These are phyloP conservation scores for Sarocladiaceae sp. DNA, from an alignment of 2,329 filamentous ascomycete genomes.

Conservation along the genomic window DNA sequence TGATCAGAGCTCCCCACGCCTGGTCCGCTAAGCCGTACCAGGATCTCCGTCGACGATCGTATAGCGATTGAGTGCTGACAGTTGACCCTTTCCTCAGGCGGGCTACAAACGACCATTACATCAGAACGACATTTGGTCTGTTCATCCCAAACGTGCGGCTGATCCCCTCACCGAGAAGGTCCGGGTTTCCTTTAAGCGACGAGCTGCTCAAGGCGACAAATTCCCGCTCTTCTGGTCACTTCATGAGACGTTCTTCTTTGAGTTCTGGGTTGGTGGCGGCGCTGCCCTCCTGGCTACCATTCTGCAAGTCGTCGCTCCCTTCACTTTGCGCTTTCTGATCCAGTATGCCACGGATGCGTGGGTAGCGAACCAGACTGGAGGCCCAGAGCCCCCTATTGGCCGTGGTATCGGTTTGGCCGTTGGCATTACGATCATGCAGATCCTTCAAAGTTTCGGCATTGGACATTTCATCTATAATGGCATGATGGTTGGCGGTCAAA, in stretches of 20 bases:
- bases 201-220: conserved; percentile 64
- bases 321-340: conserved; percentile 81
- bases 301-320: conserved; percentile 78
- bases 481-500: conserved; percentile 86
- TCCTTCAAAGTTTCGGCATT: conserved; percentile 72
- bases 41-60: no score
- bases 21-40: no score
- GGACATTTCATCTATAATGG: conserved; percentile 93
- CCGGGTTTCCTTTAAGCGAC: conserved; percentile 62
- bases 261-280: conserved; percentile 80
- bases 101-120: conserved; percentile 85
- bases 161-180: conserved; percentile 65
- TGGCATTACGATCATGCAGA: conserved; percentile 82
- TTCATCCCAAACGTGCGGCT: conserved; percentile 76
- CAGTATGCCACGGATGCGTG: conserved; percentile 79
- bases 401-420: conserved; percentile 78
- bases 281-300: conserved; percentile 71
- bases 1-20: no score
- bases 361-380: conserved; percentile 47
- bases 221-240: conserved; percentile 75
- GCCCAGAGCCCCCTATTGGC: conserved; percentile 63
- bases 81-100: conserved; percentile 40
- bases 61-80: neutral
- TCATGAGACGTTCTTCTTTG: conserved; percentile 78
- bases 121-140: conserved; percentile 78